Evolutionary conservation across 176 grass and related monocot species (phyloP), one percentile per base, ranked within the genome.

Genomic region (Avena atlantica): DNA sequence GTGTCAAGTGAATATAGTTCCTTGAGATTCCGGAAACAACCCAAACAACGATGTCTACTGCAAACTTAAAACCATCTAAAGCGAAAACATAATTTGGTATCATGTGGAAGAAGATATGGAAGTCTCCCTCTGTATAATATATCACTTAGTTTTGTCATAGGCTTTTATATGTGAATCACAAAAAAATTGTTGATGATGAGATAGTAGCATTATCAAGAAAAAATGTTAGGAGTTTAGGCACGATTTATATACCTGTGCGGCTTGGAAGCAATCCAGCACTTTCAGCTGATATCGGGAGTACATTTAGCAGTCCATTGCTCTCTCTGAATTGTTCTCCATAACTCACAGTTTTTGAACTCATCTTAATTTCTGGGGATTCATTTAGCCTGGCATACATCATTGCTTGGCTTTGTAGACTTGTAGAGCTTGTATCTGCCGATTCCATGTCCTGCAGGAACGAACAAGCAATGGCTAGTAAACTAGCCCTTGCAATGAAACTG

Each of bases 271-370:
- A 91, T 73, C 92, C 92, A 79, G 92, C 88, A 87, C 84, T 94
- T 88, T 96, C 96, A 74, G 96, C 96, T 72, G 92, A 98, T 84
- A 98, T 74, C 50, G 96, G 96, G 53, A 98, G 80, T 66, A 96
- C 90, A 87, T 78, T 88, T 82, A 93, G 49, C 31, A 83, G 79
- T 50, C 81, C 93, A 81, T 80, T 56, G 9, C 51, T 78, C 19
- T 84, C 86, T 70, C 76, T 49, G 21, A 81, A 85, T 80, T 95
- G 82, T 8, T 86, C 70, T 42, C 42, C 77, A 62, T 55, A 53
- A 80, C 37, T 80, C 8, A 17, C 59, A 74, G 40, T 85, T 78
- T 53, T 44, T 13, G 80, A 68, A 78, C 6, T 76, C 51, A 29
- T 83, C 74, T 86, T 89, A 70, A 80, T 55, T 76, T 70, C 60